These are phyloP conservation scores for Cyberlindnera subsufficiens DNA, from an alignment of 805 yeast genomes.

Conservation along the genomic window DNA sequence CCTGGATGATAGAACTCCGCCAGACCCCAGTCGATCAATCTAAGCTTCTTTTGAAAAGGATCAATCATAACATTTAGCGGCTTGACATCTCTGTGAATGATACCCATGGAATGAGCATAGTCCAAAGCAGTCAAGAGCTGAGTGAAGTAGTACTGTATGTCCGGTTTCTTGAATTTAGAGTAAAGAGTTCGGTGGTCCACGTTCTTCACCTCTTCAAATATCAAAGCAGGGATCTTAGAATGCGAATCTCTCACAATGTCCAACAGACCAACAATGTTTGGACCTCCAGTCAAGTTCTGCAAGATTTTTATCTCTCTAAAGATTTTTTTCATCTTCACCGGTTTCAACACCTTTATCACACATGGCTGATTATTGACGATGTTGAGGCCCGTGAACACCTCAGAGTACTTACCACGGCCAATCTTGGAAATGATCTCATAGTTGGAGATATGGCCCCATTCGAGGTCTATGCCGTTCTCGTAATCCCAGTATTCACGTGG, in stretches of 20 bases:
- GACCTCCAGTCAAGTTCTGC: constrained; percentile 80
- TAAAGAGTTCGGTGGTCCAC: constrained; percentile 78
- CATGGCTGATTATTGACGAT: constrained; percentile 56
- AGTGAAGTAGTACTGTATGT: constrained; percentile 77
- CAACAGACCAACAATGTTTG: constrained; percentile 68
- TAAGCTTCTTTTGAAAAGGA: constrained; percentile 58
- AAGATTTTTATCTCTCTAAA: constrained; percentile 84
- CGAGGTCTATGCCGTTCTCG: constrained; percentile 51
- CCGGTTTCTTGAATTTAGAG: constrained; percentile 68
- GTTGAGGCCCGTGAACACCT: constrained; percentile 83
- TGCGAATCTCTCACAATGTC: constrained; percentile 81
- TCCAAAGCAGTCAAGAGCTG: constrained; percentile 81
- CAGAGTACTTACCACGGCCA: constrained; percentile 94
- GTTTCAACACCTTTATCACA: constrained; percentile 86
- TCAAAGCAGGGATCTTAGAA: constrained; percentile 78
- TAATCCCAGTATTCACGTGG: constrained; percentile 84
- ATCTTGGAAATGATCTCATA: constrained; percentile 80
- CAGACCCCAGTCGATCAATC: constrained; percentile 92
- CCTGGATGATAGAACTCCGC: constrained; percentile 93
- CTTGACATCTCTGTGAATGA: constrained; percentile 93
- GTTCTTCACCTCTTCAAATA: constrained; percentile 81
- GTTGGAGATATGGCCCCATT: constrained; percentile 54
- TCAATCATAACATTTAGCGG: constrained; percentile 97
- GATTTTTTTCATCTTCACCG: constrained; percentile 88
- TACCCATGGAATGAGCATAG: constrained; percentile 90